Conservation (phyloP, 2,329 filamentous ascomycete species). For the Venturia pyrina region DNA sequence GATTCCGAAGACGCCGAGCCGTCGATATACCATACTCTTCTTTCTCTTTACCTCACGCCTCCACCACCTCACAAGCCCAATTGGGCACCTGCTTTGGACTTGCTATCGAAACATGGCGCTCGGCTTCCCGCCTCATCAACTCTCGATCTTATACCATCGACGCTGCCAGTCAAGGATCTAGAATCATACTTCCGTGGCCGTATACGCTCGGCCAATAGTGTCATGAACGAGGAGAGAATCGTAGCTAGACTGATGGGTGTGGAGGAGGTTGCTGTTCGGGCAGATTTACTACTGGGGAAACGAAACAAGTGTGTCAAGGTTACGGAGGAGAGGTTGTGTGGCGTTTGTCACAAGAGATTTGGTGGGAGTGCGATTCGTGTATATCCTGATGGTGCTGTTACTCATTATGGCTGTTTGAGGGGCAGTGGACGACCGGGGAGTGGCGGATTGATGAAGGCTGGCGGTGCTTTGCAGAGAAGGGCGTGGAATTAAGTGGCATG, state of each 20-base stretch:
- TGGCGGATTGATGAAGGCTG: not conserved
- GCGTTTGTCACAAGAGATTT: conserved; percentile 86
- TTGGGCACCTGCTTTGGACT: conserved; percentile 68
- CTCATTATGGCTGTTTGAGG: conserved; percentile 39
- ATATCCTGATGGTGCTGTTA: conserved; percentile 55
- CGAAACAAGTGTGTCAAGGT: conserved; percentile 65
- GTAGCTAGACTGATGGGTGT: conserved; percentile 67
- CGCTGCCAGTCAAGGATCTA: conserved; percentile 66
- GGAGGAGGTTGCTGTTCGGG: conserved; percentile 68
- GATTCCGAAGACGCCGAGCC: conserved; percentile 44
- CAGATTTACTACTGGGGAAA: conserved; percentile 59
- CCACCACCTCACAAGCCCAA: conserved; percentile 61
- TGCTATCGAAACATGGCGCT: conserved; percentile 88
- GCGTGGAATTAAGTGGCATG: not conserved
- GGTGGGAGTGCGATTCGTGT: conserved; percentile 87
- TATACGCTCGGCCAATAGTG: conserved; percentile 74
- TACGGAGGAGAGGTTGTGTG: conserved; percentile 79
- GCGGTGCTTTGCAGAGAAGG: not conserved
- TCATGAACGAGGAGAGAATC: conserved; percentile 71
- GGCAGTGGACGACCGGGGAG: conserved; percentile 16
- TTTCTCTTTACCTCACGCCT: conserved; percentile 81
- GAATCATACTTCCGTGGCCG: conserved; percentile 87
- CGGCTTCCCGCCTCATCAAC: conserved; percentile 82
- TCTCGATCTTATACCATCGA: conserved; percentile 72
- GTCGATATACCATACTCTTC: conserved; percentile 84